Evolutionary conservation across 78 protist species (phyloP).

Genomic region (Pirum gemmata): DNA sequence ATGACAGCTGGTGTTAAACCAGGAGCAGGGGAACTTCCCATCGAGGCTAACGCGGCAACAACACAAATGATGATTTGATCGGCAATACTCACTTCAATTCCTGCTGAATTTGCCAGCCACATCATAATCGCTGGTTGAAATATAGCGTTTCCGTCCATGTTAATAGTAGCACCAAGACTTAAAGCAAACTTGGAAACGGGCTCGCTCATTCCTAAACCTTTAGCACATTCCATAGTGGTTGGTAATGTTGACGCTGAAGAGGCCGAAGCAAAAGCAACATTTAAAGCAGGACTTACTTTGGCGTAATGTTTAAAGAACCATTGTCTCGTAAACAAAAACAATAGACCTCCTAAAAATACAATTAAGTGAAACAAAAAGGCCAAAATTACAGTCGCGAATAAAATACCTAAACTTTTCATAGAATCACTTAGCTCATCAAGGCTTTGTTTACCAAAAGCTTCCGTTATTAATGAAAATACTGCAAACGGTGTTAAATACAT

Average conservation of each 20-base stretch:
- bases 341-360: background rate
- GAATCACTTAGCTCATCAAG: background rate
- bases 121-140: background rate
- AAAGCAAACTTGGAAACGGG: background rate
- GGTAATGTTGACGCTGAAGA: background rate
- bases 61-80: conserved; percentile 19
- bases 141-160: background rate
- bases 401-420: background rate
- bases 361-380: background rate
- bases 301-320: background rate
- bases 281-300: background rate
- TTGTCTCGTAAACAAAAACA: background rate
- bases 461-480: background rate
- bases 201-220: background rate
- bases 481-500: background rate
- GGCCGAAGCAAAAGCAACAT: background rate
- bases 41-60: conserved; percentile 12
- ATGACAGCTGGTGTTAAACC: conserved; percentile 14
- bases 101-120: background rate
- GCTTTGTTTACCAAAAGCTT: background rate
- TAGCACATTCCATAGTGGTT: background rate
- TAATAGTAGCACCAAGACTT: background rate
- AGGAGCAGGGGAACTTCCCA: conserved; percentile 17
- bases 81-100: background rate
- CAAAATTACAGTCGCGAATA: background rate